Conservation (phyloP, 306 rosid genomes). For the Begonia peltatifolia region DNA sequence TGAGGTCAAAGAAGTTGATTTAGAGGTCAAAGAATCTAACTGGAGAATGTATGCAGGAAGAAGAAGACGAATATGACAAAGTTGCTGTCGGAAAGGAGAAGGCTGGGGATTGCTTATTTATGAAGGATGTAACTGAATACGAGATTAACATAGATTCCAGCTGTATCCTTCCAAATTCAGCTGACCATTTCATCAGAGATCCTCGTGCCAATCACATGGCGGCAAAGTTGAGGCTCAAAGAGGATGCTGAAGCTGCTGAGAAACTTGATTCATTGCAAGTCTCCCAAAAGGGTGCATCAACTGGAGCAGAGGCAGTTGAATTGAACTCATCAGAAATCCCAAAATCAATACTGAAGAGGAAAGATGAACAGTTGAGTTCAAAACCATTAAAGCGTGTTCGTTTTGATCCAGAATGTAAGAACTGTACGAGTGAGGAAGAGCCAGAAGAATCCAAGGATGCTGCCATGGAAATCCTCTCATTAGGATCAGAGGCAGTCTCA, state of each 20-base stretch:
- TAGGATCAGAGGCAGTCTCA: slow-evolving; percentile 16
- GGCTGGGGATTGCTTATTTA: slow-evolving; percentile 41
- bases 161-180: slow-evolving; percentile 33
- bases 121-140: slow-evolving; percentile 54
- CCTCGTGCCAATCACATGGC: slow-evolving; percentile 85
- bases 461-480: slow-evolving; percentile 15
- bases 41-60: slow-evolving; percentile 46
- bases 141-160: slow-evolving; percentile 45
- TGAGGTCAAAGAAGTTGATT: background rate
- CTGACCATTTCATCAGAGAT: slow-evolving; percentile 37
- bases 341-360: slow-evolving; percentile 80
- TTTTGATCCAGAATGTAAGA: slow-evolving; percentile 54
- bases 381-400: slow-evolving; percentile 67
- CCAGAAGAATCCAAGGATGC: slow-evolving; percentile 19
- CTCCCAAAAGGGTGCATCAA: too few species aligned
- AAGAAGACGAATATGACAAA: slow-evolving; percentile 77
- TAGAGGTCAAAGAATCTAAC: background rate
- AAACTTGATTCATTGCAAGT: slow-evolving; percentile 27
- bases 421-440: slow-evolving; percentile 16
- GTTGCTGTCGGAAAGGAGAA: slow-evolving; percentile 65
- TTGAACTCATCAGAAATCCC: slow-evolving; percentile 21
- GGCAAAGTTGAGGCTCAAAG: slow-evolving; percentile 50
- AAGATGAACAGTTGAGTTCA: slow-evolving; percentile 28
- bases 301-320: slow-evolving; percentile 1
- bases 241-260: slow-evolving; percentile 53